phyloP scores from a whole-genome alignment of 2,329 filamentous ascomycete genomes.

The Cadophora malorum region DNA sequence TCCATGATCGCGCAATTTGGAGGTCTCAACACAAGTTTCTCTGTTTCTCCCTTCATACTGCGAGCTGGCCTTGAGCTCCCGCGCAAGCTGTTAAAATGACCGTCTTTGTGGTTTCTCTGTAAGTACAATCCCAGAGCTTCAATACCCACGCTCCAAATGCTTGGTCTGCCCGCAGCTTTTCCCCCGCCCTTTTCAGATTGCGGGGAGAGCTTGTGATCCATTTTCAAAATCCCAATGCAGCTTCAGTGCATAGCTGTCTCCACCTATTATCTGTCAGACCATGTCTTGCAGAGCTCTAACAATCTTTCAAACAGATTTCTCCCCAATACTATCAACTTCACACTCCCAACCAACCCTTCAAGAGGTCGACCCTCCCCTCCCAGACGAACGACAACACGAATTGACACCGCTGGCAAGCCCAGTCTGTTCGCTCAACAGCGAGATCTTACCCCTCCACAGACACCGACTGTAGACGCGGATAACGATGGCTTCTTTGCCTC shows the following conservation, averaged over 20 bases:
- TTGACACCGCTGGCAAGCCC: constrained; percentile 60
- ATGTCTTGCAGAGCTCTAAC: constrained; percentile 28
- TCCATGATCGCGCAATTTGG: constrained; percentile 40
- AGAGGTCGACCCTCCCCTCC: constrained; percentile 34
- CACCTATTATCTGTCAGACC: constrained; percentile 5
- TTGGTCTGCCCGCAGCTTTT: background rate
- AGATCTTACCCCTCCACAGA: constrained; percentile 45
- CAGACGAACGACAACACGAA: constrained; percentile 53
- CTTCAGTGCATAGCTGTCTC: constrained; percentile 8
- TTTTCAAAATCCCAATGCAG: background rate
- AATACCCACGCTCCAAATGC: background rate
- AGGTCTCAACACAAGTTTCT: constrained; percentile 16
- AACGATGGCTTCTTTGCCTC: constrained; percentile 60
- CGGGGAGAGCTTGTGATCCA: constrained; percentile 16
- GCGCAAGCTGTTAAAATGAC: constrained; percentile 53
- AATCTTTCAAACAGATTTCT: constrained; percentile 69
- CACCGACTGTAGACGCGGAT: constrained; percentile 47
- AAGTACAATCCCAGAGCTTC: constrained; percentile 44
- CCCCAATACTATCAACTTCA: constrained; percentile 91
- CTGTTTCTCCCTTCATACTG: constrained; percentile 27
- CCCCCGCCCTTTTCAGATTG: background rate
- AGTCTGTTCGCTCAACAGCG: constrained; percentile 43
- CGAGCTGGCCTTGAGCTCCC: constrained; percentile 31
- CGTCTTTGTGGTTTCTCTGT: constrained; percentile 66
- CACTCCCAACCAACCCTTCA: constrained; percentile 61